A percentile compares a stretch with the other conserved stretches of the same genome.
These are phyloP conservation scores for Malus orientalis DNA, from an alignment of 306 rosid species.

Conservation along the genomic window DNA sequence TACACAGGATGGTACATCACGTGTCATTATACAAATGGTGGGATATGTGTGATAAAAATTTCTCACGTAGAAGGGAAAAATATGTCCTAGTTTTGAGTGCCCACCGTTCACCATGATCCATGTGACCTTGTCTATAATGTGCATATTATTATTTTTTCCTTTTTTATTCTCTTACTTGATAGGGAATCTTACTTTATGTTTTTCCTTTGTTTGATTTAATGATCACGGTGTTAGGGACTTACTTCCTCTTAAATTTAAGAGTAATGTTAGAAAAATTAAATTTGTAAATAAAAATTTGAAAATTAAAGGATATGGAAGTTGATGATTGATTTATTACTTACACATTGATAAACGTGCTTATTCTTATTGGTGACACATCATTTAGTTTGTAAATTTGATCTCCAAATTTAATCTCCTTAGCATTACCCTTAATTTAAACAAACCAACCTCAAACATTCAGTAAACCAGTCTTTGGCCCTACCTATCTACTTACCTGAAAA, in stretches of 20 bases:
- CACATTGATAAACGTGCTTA: too few species aligned
- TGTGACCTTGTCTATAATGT: constrained; percentile 32
- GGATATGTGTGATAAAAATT: too few species aligned
- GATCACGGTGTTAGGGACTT: constrained; percentile 9
- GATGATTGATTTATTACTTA: too few species aligned
- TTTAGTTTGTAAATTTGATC: too few species aligned
- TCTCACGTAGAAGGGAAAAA: background rate
- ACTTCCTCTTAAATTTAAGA: constrained; percentile 11
- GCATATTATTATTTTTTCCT: background rate
- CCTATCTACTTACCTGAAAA: background rate
- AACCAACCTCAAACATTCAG: constrained; percentile 20
- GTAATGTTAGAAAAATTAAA: accelerated
- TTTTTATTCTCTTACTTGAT: background rate
- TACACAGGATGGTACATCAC: too few species aligned
- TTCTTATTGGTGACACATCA: too few species aligned
- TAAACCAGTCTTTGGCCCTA: background rate
- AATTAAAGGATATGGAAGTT: too few species aligned
- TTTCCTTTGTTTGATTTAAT: constrained; percentile 14
- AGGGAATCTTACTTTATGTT: constrained; percentile 46
- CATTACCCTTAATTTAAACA: background rate
- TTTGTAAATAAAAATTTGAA: too few species aligned
- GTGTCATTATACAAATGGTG: too few species aligned
- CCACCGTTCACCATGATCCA: constrained; percentile 17
- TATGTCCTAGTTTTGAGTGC: constrained; percentile 32
- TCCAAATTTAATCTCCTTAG: too few species aligned